A percentile compares a stretch with the other conserved stretches of the same genome.
These are phyloP conservation scores for Arabis alpina DNA, from an alignment of 345 rosid genomes.

Conservation along the genomic window DNA sequence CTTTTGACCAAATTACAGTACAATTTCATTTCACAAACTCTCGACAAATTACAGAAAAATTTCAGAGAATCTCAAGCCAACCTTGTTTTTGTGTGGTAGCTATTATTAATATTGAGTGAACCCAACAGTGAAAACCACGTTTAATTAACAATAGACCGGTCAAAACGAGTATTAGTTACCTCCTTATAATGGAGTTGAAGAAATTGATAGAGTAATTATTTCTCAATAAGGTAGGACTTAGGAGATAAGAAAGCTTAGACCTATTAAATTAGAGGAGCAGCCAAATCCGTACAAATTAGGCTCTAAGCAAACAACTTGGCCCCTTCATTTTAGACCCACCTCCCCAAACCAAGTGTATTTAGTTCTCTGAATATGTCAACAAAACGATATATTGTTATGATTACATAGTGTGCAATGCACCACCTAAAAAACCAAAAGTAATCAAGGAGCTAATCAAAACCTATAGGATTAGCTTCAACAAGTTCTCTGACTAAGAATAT, in stretches of 20 bases:
- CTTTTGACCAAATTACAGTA: no score
- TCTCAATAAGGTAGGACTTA: constrained; percentile 24
- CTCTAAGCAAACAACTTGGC: constrained; percentile 31
- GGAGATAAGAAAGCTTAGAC: constrained; percentile 14
- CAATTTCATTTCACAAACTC: no score
- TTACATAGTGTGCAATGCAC: constrained; percentile 40
- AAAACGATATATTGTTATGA: constrained; percentile 40
- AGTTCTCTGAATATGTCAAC: constrained; percentile 32
- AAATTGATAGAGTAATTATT: constrained; percentile 25
- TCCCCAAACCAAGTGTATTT: constrained; percentile 17
- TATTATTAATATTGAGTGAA: constrained; percentile 11
- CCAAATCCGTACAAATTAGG: constrained; percentile 32
- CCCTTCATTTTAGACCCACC: constrained; percentile 33
- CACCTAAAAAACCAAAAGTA: constrained; percentile 39
- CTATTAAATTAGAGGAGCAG: constrained; percentile 18
- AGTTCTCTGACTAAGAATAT: constrained; percentile 28
- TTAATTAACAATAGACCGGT: not conserved
- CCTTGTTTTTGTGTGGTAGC: constrained; percentile 8
- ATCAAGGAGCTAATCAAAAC: constrained; percentile 38
- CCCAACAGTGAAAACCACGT: constrained; percentile 6
- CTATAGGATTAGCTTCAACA: constrained; percentile 32
- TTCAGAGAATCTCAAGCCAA: no score
- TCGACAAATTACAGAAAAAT: no score
- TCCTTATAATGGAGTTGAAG: constrained; percentile 5
- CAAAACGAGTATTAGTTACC: constrained; percentile 1